phyloP scores from a whole-genome alignment of 2,329 filamentous ascomycete genomes.

The Fulvia fulva region DNA sequence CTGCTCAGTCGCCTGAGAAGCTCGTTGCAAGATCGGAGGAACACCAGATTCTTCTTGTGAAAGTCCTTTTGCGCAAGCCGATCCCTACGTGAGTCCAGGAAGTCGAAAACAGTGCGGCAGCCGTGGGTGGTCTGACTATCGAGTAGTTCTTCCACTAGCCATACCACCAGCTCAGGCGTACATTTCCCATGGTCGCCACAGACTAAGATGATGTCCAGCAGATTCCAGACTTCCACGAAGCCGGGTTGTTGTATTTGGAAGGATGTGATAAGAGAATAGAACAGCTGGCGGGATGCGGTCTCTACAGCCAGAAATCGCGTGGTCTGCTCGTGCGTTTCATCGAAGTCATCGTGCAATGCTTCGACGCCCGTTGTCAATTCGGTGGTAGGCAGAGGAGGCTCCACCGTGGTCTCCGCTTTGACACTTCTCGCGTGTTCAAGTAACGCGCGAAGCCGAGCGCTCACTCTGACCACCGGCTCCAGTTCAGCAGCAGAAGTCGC shows the following conservation, averaged over 20 bases:
- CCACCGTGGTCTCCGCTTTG: slow-evolving; percentile 41
- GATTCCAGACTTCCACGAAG: slow-evolving; percentile 85
- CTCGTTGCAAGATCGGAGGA: slow-evolving; percentile 93
- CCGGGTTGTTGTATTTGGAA: slow-evolving; percentile 71
- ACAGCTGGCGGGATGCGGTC: slow-evolving; percentile 74
- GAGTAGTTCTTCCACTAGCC: slow-evolving; percentile 88
- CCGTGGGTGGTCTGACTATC: slow-evolving; percentile 94
- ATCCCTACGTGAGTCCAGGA: slow-evolving; percentile 87
- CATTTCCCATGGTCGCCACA: slow-evolving; percentile 63
- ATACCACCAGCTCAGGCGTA: slow-evolving; percentile 78
- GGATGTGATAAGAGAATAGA: slow-evolving; percentile 55
- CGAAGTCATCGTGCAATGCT: slow-evolving; percentile 27
- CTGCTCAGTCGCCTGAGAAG: slow-evolving; percentile 88
- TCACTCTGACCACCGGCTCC: slow-evolving; percentile 25
- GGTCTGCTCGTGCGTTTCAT: slow-evolving; percentile 24
- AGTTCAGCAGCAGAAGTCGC: slow-evolving; percentile 26
- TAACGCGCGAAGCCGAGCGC: slow-evolving; percentile 36
- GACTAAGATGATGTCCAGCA: slow-evolving; percentile 86
- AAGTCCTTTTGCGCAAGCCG: slow-evolving; percentile 76
- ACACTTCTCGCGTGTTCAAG: slow-evolving; percentile 38
- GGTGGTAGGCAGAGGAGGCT: slow-evolving; percentile 42
- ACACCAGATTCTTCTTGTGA: slow-evolving; percentile 78
- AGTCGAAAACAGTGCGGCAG: slow-evolving; percentile 89
- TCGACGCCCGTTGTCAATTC: slow-evolving; percentile 34
- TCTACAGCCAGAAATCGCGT: slow-evolving; percentile 64